phyloP scores from a whole-genome alignment of 805 yeast species.

The Wickerhamomyces bisporus region DNA sequence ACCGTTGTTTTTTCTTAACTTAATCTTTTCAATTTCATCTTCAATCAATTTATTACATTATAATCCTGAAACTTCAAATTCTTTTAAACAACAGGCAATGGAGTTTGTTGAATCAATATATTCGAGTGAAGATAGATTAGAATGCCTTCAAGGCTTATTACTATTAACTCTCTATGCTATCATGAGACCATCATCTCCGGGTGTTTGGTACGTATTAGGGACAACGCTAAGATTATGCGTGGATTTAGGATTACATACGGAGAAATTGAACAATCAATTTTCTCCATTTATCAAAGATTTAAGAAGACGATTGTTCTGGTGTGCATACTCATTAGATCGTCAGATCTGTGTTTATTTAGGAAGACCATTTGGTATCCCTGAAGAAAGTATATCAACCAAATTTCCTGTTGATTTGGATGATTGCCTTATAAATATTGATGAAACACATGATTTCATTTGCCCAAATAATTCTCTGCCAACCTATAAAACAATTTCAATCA shows the following conservation, averaged over 20 bases:
- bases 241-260: slow-evolving; percentile 81
- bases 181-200: slow-evolving; percentile 87
- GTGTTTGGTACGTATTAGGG: slow-evolving; percentile 90
- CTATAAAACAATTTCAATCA: slow-evolving; percentile 61
- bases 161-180: slow-evolving; percentile 65
- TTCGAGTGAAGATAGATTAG: slow-evolving; percentile 55
- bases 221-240: slow-evolving; percentile 74
- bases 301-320: slow-evolving; percentile 81
- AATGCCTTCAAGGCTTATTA: slow-evolving; percentile 67
- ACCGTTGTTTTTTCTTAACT: slow-evolving; percentile 65
- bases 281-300: slow-evolving; percentile 61
- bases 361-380: slow-evolving; percentile 86
- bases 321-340: slow-evolving; percentile 79
- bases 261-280: slow-evolving; percentile 34
- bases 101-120: slow-evolving; percentile 53
- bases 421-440: slow-evolving; percentile 42
- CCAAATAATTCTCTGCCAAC: slow-evolving; percentile 42
- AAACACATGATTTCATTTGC: slow-evolving; percentile 34
- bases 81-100: slow-evolving; percentile 65
- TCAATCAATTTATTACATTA: slow-evolving; percentile 67
- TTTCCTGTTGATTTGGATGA: slow-evolving; percentile 78
- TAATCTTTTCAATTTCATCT: slow-evolving; percentile 76
- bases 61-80: slow-evolving; percentile 58
- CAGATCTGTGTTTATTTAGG: slow-evolving; percentile 84
- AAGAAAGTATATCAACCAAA: slow-evolving; percentile 63